A percentile compares a stretch with the other conserved stretches of the same genome.
Evolutionary conservation across 306 rosid genomes (phyloP).

Genomic region (Glycine soja): DNA sequence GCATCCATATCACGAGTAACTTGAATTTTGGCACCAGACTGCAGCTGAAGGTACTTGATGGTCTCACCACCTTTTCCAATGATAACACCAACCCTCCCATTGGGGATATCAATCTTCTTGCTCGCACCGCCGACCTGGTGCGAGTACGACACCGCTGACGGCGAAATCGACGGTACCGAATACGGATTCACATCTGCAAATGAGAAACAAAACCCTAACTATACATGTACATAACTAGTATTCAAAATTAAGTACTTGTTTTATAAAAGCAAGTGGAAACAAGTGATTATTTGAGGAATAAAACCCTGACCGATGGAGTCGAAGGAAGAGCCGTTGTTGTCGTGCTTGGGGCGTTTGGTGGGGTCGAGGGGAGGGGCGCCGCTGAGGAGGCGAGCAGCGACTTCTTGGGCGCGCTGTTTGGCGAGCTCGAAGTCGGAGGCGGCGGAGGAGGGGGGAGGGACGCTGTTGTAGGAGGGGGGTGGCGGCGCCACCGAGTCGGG

Average conservation of each 20-base stretch:
- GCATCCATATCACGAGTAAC: slow-evolving; percentile 93
- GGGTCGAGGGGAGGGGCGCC: slow-evolving; percentile 37
- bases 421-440: slow-evolving; percentile 82
- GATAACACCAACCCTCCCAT: slow-evolving; percentile 94
- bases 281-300: too few species aligned
- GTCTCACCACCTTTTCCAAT: slow-evolving; percentile 97
- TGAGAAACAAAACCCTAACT: too few species aligned
- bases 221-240: too few species aligned
- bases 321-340: slow-evolving; percentile 60
- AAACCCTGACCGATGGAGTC: slow-evolving; percentile 59
- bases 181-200: too few species aligned
- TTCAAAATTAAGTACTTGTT: too few species aligned
- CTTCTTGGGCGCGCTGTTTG: slow-evolving; percentile 95
- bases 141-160: too few species aligned
- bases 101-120: slow-evolving; percentile 85
- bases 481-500: neutral
- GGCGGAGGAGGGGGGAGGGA: neutral
- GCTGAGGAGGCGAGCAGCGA: slow-evolving; percentile 81
- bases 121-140: slow-evolving; percentile 50
- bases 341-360: slow-evolving; percentile 84
- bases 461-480: too few species aligned
- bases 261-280: too few species aligned
- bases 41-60: slow-evolving; percentile 87
- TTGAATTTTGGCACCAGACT: slow-evolving; percentile 97
- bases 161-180: too few species aligned